These are phyloP conservation scores for Cyclotella sp. DNA, from an alignment of 108 stramenopile species.

Conservation along the genomic window DNA sequence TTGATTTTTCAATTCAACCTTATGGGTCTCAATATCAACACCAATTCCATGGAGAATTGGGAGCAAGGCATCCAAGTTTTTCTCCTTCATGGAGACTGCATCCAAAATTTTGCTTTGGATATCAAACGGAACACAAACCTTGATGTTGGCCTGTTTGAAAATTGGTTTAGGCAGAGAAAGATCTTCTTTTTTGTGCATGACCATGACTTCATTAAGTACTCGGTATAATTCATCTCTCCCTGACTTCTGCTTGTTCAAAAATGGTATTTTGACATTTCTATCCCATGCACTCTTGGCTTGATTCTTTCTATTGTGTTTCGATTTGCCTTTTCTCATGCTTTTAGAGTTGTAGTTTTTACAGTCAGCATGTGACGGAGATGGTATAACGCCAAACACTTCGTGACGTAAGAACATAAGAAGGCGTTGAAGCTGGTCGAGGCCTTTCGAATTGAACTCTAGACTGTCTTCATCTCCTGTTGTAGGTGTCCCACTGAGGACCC, in stretches of 20 bases:
- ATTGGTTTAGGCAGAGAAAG: conserved; percentile 59
- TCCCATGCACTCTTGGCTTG: conserved; percentile 56
- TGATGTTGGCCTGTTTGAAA: conserved; percentile 55
- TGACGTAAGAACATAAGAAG: conserved; percentile 57
- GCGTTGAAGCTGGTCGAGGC: conserved; percentile 62
- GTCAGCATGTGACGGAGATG: neutral
- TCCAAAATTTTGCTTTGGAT: conserved; percentile 48
- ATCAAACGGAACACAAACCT: conserved; percentile 33
- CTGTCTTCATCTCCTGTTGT: conserved; percentile 66
- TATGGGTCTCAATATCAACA: conserved; percentile 8
- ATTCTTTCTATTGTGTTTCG: conserved; percentile 9
- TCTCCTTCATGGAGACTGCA: conserved; percentile 3
- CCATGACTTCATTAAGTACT: conserved; percentile 56
- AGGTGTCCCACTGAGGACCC: conserved; percentile 86
- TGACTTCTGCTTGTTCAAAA: conserved; percentile 36
- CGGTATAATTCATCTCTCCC: conserved; percentile 45
- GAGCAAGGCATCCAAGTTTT: neutral
- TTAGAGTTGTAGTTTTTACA: neutral
- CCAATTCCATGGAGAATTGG: conserved; percentile 1
- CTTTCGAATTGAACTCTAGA: conserved; percentile 30
- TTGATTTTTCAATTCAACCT: neutral
- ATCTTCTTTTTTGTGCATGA: conserved; percentile 69
- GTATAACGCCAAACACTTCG: conserved; percentile 42
- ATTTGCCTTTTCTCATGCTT: neutral
- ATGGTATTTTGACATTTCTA: conserved; percentile 51